Base-by-base conservation (phyloP, 2,329 filamentous ascomycete genomes). In the Nannizzia gypsea region DNA sequence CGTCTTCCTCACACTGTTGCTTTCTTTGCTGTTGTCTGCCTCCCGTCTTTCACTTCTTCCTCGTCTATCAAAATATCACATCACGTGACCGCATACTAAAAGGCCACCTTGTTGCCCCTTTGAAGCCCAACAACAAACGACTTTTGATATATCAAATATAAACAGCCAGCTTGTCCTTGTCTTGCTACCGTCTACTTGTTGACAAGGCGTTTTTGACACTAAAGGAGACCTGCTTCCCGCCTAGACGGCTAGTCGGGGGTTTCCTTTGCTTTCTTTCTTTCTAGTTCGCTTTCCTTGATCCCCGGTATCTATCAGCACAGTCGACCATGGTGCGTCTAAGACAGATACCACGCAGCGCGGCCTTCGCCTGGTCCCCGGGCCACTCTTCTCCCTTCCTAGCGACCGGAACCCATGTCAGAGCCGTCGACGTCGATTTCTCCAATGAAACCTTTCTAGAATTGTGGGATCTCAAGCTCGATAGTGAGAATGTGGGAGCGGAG, bases 391-490 rank as follows among this genome's bases (percentile, higher is more conserved):
- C 92, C 67, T 80, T 95, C 67, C 80, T 99, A 65, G 92, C 90
- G 62, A 99, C 93, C 28, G 93, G 93, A 68, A 99, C 93, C 54
- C 86, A 91, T 67, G 91, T 93, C 63, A 93, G 93, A 64, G 93
- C 93, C 68, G 90, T 99, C 46, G 90, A 95, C 75, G 91, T 89
- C 67, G 91, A 97, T 74, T 99, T 99, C 76, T 97, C 93, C 28
- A 93, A 93, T 74, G 91, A 97, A 73, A 96, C 90, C 64, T 92
- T 92, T 77, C 79, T 99, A 61, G 93, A 99, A 78, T 81, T 99
- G 63, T 99, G 93, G 93, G 90, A 97, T 75, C 80, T 99, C 66
- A 86, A 84, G 70, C 80, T 97, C 66, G 89, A 95, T 73, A 84
- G 85, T 73, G 76, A 83, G 63, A 81, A 87, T 63, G 85, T 88